Conservation (phyloP, 108 stramenopile genomes). For the Hondaea fermentalgiana region DNA sequence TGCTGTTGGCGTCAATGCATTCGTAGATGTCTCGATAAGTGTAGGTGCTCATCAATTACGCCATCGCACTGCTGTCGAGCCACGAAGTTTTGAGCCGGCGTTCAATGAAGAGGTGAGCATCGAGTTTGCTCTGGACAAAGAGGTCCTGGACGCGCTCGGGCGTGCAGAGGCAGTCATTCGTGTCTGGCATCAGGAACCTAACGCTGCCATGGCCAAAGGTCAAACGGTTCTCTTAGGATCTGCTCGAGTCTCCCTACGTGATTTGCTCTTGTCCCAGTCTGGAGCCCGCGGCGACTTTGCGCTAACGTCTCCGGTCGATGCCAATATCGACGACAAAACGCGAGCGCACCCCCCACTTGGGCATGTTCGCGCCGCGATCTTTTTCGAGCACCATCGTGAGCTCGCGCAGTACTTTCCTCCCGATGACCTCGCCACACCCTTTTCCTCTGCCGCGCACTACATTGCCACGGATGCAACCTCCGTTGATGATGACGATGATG, state of each 20-base stretch:
- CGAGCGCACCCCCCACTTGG: not conserved
- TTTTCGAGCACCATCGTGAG: not conserved
- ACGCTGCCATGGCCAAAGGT: not conserved
- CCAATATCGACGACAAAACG: not conserved
- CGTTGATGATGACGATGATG: too few species aligned
- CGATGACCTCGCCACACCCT: too few species aligned
- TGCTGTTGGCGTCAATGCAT: not conserved
- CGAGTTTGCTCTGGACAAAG: not conserved
- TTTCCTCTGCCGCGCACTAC: not conserved
- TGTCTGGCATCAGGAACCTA: not conserved
- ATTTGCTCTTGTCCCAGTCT: not conserved
- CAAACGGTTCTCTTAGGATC: not conserved
- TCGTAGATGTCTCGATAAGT: not conserved
- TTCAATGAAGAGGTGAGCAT: not conserved
- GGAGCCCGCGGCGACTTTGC: not conserved
- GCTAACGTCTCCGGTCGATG: not conserved
- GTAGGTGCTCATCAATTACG: not conserved
- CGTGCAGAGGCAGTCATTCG: not conserved
- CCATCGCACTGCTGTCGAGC: not conserved
- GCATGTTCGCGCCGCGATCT: not conserved
- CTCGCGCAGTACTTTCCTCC: not conserved
- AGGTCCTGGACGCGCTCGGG: not conserved
- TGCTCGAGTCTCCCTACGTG: not conserved
- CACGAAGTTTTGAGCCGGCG: not conserved
- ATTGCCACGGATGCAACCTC: too few species aligned